Conservation (phyloP, 306 rosid species). For the Trichosanthes cucumerina region DNA sequence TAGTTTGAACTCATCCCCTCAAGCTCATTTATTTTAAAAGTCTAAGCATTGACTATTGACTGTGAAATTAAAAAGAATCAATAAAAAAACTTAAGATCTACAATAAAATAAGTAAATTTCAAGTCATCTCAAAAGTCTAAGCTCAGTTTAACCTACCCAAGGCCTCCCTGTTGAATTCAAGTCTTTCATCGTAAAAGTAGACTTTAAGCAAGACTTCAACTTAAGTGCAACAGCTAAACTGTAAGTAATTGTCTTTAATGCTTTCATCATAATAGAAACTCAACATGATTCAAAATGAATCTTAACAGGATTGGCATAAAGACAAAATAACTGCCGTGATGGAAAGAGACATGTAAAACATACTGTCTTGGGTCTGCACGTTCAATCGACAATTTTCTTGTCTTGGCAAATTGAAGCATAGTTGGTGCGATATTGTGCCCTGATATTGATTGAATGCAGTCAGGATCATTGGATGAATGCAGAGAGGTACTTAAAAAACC, state of each 20-base stretch:
- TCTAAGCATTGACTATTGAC: background rate
- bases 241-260: background rate
- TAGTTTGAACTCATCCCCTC: too few species aligned
- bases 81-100: background rate
- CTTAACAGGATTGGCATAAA: background rate
- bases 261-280: background rate
- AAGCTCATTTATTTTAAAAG: too few species aligned
- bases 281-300: background rate
- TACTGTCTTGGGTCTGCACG: conserved; percentile 55
- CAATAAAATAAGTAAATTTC: background rate
- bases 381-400: conserved; percentile 46
- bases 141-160: background rate
- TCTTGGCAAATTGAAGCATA: conserved; percentile 48
- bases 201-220: background rate
- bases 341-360: conserved; percentile 12
- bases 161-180: background rate
- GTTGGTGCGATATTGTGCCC: conserved; percentile 44
- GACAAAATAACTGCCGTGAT: background rate
- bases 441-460: conserved; percentile 33
- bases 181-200: background rate
- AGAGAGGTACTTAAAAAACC: conserved; percentile 39
- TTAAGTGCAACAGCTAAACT: background rate
- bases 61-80: background rate
- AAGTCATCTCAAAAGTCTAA: background rate
- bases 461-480: conserved; percentile 34